Evolutionary conservation across 306 rosid genomes (phyloP), one percentile per base, ranked within the genome.

Genomic region (Abrus precatorius): DNA sequence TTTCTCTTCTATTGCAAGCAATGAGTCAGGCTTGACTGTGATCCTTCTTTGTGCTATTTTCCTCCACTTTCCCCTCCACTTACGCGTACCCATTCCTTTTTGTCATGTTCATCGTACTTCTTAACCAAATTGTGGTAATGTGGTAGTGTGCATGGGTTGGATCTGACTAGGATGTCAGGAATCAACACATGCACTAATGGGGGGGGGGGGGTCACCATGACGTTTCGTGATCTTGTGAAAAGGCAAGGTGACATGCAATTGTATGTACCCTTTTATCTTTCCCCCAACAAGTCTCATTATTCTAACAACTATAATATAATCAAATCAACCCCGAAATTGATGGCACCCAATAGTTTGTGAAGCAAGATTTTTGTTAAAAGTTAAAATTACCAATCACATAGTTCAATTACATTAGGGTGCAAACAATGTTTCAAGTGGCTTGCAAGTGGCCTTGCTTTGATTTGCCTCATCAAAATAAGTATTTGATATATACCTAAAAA

Each of bases 111-210:
- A 63, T 75, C 36, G 79, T 75, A 49, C 75, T 33, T 69, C 28
- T 60, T 52, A 69, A 20, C 61, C 72, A 79, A 84, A 45, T 38
- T 75, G 10, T 27, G 47, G 64, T n/a, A 54, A 80, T 62, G 55
- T 62, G 55, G 41, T 57, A 40, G 32, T 53, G 86, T 82, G 75
- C 49, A 44, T 49, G 27, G 45, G 91, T 86, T 86, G 94, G 86
- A 86, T 87, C 85, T 86, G 94, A 90, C 84, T 87, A 74, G 86
- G 91, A 90, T 83, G 80, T 82, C 43, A 64, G 84, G 82, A 79
- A 75, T 72, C 32, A 73, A 71, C 76, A 83, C 87, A 82, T 74
- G 89, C 86, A 73, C 20, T 20, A 20, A 28, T 44, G 80, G 71
- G n/a, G n/a, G n/a, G n/a, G n/a, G n/a, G n/a, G n/a, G n/a, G 79